Percentiles rank a stretch among this genome's conserved stretches.
Conservation (phyloP, 176 grass and related monocot species). For the Canna indica region DNA sequence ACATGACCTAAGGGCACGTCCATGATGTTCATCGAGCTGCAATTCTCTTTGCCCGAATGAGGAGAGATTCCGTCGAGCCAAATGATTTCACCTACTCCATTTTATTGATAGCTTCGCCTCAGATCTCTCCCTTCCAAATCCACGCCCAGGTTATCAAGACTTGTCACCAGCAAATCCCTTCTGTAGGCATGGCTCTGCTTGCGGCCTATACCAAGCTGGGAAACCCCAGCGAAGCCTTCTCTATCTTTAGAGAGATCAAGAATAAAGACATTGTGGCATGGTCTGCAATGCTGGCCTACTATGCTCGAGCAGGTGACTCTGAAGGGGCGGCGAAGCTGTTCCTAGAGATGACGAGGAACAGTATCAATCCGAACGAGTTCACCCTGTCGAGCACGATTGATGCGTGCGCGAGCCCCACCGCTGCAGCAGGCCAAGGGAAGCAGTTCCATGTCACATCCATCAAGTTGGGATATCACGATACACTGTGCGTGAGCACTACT, state of each 20-base stretch:
- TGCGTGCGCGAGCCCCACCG: conserved; percentile 32
- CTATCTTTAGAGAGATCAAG: conserved; percentile 39
- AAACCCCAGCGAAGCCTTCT: conserved; percentile 34
- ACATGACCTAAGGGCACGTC: conserved; percentile 50
- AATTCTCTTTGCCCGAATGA: conserved; percentile 51
- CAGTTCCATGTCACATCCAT: conserved; percentile 68
- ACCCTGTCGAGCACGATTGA: conserved; percentile 63
- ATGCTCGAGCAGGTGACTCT: conserved; percentile 52
- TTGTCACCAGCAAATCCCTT: conserved; percentile 38
- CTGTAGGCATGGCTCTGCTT: conserved; percentile 66
- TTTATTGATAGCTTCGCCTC: conserved; percentile 37
- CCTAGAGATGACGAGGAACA: conserved; percentile 39
- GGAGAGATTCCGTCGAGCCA: conserved; percentile 39
- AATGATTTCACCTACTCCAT: conserved; percentile 74
- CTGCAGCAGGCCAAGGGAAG: conserved; percentile 47
- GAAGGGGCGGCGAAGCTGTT: conserved; percentile 52
- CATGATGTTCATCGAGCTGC: conserved; percentile 37
- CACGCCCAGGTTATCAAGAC: conserved; percentile 63
- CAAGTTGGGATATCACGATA: conserved; percentile 45
- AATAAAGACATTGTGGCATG: conserved; percentile 66
- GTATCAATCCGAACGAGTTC: conserved; percentile 53
- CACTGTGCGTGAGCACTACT: conserved; percentile 54
- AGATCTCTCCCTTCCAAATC: conserved; percentile 33
- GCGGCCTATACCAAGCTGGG: conserved; percentile 39
- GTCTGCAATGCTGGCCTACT: conserved; percentile 64